phyloP scores from a whole-genome alignment of 2,329 filamentous ascomycete species.

The Cladophialophora carrionii region DNA sequence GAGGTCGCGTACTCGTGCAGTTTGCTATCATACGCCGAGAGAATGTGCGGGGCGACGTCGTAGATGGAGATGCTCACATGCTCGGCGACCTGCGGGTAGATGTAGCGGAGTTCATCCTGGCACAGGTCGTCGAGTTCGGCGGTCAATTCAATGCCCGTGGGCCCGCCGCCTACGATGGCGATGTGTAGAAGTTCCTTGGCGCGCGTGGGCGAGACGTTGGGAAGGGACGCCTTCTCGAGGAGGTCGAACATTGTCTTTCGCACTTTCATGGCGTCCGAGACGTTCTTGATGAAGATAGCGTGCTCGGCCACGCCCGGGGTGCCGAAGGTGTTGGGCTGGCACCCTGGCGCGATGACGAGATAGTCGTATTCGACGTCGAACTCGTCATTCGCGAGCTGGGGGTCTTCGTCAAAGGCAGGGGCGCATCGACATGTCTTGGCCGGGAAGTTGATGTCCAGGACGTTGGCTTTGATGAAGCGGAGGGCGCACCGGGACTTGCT shows the following conservation, averaged over 20 bases:
- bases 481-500: constrained; percentile 41
- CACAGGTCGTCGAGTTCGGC: constrained; percentile 52
- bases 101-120: constrained; percentile 44
- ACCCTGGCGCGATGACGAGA: constrained; percentile 50
- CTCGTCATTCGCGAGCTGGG: constrained; percentile 26
- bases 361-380: constrained; percentile 51
- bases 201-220: constrained; percentile 39
- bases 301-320: constrained; percentile 48
- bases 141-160: constrained; percentile 50
- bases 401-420: constrained; percentile 43
- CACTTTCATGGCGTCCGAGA: constrained; percentile 38
- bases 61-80: constrained; percentile 50
- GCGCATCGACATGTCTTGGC: constrained; percentile 44
- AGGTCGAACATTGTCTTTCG: constrained; percentile 38
- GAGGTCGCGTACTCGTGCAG: constrained; percentile 49
- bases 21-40: constrained; percentile 49
- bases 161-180: constrained; percentile 49
- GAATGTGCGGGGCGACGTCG: constrained; percentile 49
- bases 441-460: constrained; percentile 46
- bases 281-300: constrained; percentile 45
- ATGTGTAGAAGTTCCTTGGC: constrained; percentile 46
- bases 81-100: constrained; percentile 49
- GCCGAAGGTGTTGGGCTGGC: constrained; percentile 47
- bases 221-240: constrained; percentile 45
- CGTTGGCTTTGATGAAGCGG: constrained; percentile 49